Evolutionary conservation across 306 rosid genomes (phyloP).

Genomic region (Vigna hirtella): DNA sequence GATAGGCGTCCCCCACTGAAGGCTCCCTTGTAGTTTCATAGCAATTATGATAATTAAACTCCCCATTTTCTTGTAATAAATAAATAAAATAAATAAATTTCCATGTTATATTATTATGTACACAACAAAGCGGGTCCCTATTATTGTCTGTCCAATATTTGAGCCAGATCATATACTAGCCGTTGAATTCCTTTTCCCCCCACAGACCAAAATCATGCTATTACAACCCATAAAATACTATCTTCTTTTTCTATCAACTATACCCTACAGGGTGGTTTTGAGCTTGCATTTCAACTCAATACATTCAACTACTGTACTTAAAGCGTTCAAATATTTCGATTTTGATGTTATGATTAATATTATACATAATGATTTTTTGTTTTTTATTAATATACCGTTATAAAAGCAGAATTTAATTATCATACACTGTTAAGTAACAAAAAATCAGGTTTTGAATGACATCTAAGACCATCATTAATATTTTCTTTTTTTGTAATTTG

Average conservation of each 20-base stretch:
- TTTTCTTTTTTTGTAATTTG: not conserved
- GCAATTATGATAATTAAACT: not conserved
- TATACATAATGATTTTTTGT: not conserved
- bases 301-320: not conserved
- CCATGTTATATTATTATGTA: not conserved
- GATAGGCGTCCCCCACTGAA: not conserved
- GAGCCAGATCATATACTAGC: slow-evolving; percentile 21
- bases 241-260: not conserved
- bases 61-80: not conserved
- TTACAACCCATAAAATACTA: not conserved
- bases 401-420: not conserved
- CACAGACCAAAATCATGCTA: slow-evolving; percentile 23
- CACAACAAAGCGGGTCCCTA: not conserved
- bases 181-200: slow-evolving; percentile 24
- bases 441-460: not conserved
- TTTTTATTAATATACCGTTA: not conserved
- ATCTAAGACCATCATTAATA: not conserved
- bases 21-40: not conserved
- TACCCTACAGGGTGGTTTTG: slow-evolving; percentile 3
- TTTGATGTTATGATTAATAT: not conserved
- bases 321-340: not conserved
- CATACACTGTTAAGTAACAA: not conserved
- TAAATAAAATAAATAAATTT: not conserved
- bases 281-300: slow-evolving; percentile 12
- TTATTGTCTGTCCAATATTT: not conserved